Conservation (phyloP, 2,329 filamentous ascomycete species). For the Cadophora gregata region DNA sequence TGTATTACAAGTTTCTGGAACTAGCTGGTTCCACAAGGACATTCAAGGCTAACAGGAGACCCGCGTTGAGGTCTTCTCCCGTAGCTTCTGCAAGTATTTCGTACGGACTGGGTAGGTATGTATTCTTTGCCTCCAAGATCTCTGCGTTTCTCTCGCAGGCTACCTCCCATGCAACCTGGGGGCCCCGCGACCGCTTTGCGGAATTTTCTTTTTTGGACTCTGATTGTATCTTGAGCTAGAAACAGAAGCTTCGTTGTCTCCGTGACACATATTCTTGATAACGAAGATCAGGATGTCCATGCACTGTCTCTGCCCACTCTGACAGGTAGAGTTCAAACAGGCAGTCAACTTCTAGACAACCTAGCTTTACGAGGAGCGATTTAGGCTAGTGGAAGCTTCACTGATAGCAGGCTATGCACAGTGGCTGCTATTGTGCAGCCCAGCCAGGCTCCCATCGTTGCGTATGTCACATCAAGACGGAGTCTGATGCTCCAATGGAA, state of each 20-base stretch:
- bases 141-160: conserved; percentile 60
- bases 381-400: conserved; percentile 45
- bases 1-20: conserved; percentile 48
- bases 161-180: conserved; percentile 60
- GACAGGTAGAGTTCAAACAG: conserved; percentile 61
- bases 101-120: conserved; percentile 56
- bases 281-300: conserved; percentile 62
- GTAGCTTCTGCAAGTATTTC: conserved; percentile 57
- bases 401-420: conserved; percentile 55
- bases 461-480: conserved; percentile 62
- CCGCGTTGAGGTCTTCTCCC: conserved; percentile 55
- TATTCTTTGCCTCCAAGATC: conserved; percentile 60
- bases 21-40: conserved; percentile 57
- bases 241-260: conserved; percentile 47
- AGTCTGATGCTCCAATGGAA: conserved; percentile 58
- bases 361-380: conserved; percentile 54
- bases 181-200: conserved; percentile 49
- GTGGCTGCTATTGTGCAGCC: conserved; percentile 63
- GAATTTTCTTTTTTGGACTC: conserved; percentile 44
- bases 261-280: conserved; percentile 60
- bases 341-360: conserved; percentile 61
- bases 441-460: conserved; percentile 64
- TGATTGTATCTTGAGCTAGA: conserved; percentile 52
- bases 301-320: conserved; percentile 63
- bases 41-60: too few relatives aligned